These are phyloP conservation scores for Aechmea fasciata DNA, from an alignment of 176 grass and related monocot species.

Conservation along the genomic window DNA sequence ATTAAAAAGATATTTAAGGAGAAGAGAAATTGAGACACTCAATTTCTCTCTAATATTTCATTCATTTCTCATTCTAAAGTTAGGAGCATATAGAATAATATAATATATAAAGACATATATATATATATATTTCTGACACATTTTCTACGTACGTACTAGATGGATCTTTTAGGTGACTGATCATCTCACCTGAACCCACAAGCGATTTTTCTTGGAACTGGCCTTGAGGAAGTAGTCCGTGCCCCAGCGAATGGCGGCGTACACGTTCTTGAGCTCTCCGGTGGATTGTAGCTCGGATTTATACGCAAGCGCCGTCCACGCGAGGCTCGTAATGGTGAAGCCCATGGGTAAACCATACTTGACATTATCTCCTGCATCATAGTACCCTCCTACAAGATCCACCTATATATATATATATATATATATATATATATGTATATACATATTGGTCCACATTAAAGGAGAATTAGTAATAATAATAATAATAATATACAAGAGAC, in stretches of 20 bases:
- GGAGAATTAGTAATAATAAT: conserved; percentile 11
- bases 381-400: conserved; percentile 80
- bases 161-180: not conserved
- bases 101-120: too few relatives aligned
- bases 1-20: too few relatives aligned
- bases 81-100: too few relatives aligned
- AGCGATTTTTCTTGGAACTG: conserved; percentile 45
- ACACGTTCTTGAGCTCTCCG: conserved; percentile 51
- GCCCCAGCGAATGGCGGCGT: conserved; percentile 69
- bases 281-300: conserved; percentile 40
- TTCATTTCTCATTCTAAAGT: too few relatives aligned
- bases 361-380: conserved; percentile 96
- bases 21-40: too few relatives aligned
- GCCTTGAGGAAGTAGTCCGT: conserved; percentile 86
- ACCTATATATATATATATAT: conserved; percentile 28
- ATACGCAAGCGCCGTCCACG: conserved; percentile 70
- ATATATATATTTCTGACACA: too few relatives aligned
- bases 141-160: too few relatives aligned
- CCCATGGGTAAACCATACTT: conserved; percentile 88
- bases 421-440: too few relatives aligned
- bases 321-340: conserved; percentile 81
- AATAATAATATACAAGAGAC: not conserved
- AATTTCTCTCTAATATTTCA: too few relatives aligned
- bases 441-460: not conserved
- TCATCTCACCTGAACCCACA: conserved; percentile 83